Evolutionary conservation across 345 rosid genomes (phyloP), one percentile per base, ranked within the genome.

Genomic region (Euphorbia peplus): DNA sequence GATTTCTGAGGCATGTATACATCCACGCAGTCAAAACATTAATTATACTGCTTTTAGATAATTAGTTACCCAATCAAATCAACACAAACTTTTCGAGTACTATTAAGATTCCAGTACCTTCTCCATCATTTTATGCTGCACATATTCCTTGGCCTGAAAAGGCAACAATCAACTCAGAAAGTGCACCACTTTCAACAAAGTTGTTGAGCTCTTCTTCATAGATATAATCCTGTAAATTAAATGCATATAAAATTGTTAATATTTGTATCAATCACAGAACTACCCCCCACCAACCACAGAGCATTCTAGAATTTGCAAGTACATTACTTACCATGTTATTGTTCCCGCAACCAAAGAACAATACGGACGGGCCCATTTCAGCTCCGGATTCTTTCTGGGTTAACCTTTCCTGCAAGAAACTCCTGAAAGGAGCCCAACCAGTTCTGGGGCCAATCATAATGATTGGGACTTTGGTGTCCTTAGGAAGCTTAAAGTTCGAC

Each of bases 141-240:
- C 99, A 46, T 95, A 95, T 63, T 95, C 89, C 99, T 73, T 91
- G 96, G 7, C 97, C 92, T n/a, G 99, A 95, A 81, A 95, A 95
- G 58, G 97, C 97, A 64, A 95, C 80, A 11, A 84, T 55, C 71
- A 95, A 81, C 76, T 90, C 97, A 63, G 99, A 89, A 30, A 95
- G 78, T 4, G 83, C 90, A 56, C 96, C 97, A 32, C 72, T 73
- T 70, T 84, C 84, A 32, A 81, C 95, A 70, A 83, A 90, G 70
- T 83, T 77, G 65, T 79, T 76, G 76, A 95, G 96, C 74, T 95
- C 99, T 11, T 91, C 91, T 77, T 91, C 83, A 65, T 95, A 91
- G 64, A 95, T 95, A 69, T 78, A 95, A 82, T 95, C 99, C 97
- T 95, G 77, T 41, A 75, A 72, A 61, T 10, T 15, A 55, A 24